A percentile compares a stretch with the other conserved stretches of the same genome.
Conservation (phyloP, 495 filamentous ascomycete species). For the Sordaria brevicollis region DNA sequence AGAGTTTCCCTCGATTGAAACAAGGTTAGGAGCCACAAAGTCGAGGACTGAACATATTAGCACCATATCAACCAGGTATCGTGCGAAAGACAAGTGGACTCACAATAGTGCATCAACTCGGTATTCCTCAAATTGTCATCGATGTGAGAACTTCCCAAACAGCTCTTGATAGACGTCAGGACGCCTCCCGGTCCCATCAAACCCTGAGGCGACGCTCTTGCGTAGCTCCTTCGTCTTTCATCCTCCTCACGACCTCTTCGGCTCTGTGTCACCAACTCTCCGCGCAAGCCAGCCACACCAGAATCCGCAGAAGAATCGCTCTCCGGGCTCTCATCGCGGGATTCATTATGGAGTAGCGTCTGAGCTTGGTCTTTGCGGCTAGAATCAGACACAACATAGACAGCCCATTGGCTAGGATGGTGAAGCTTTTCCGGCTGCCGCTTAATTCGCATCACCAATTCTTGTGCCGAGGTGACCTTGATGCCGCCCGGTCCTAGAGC, state of each 20-base stretch:
- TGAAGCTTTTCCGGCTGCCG: not conserved
- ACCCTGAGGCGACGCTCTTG: not conserved
- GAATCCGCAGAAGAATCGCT: not conserved
- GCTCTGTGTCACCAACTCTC: not conserved
- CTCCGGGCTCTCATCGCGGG: not conserved
- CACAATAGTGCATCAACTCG: conserved; percentile 16
- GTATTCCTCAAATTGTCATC: conserved; percentile 9
- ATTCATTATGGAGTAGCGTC: not conserved
- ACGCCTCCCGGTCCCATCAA: conserved; percentile 6
- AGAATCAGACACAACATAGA: conserved; percentile 1
- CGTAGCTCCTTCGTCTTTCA: not conserved
- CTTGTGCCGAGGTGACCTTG: not conserved
- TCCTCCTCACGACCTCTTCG: not conserved
- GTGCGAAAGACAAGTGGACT: not conserved
- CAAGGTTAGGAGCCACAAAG: conserved; percentile 15
- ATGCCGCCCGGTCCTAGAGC: not conserved
- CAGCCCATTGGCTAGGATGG: not conserved
- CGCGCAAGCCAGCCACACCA: not conserved
- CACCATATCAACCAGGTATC: not conserved
- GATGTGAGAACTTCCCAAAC: conserved; percentile 6
- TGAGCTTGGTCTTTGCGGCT: not conserved
- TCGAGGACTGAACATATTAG: conserved; percentile 7
- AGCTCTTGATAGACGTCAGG: conserved; percentile 9
- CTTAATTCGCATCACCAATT: not conserved
- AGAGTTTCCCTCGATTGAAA: conserved; percentile 13